These are phyloP conservation scores for Closterium sp. DNA, from an alignment of 139 green algal species.

Conservation along the genomic window DNA sequence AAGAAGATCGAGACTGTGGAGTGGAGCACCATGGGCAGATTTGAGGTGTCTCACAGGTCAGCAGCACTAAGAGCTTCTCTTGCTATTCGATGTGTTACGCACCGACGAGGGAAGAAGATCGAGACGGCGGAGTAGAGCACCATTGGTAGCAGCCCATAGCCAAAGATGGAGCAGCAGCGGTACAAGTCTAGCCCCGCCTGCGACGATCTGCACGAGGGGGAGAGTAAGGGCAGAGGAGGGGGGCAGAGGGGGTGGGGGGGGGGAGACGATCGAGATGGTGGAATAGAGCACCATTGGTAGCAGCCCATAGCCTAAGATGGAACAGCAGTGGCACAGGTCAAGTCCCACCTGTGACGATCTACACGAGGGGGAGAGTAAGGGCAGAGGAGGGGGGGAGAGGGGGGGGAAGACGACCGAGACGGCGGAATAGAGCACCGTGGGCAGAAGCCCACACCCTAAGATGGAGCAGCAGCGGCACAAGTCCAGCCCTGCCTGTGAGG, in stretches of 20 bases:
- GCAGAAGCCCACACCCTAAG: conserved; percentile 84
- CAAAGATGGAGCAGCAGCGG: conserved; percentile 80
- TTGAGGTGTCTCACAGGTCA: no score
- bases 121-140: conserved; percentile 64
- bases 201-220: no score
- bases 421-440: conserved; percentile 69
- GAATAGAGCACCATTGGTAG: conserved; percentile 70
- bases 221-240: no score
- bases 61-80: no score
- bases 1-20: no score
- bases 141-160: conserved; percentile 86
- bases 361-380: no score
- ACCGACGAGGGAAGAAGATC: conserved; percentile 55
- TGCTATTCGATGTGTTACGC: background rate
- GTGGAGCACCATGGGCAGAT: no score
- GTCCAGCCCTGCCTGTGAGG: conserved; percentile 54
- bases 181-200: no score
- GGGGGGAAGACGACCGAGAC: conserved; percentile 58
- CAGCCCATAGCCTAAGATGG: conserved; percentile 85
- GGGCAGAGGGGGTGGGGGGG: no score
- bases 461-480: conserved; percentile 85
- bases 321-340: conserved; percentile 84
- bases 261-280: background rate
- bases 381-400: no score
- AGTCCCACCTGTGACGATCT: conserved; percentile 31